These are phyloP conservation scores for Starmerella floris DNA, from an alignment of 805 yeast genomes.

Conservation along the genomic window DNA sequence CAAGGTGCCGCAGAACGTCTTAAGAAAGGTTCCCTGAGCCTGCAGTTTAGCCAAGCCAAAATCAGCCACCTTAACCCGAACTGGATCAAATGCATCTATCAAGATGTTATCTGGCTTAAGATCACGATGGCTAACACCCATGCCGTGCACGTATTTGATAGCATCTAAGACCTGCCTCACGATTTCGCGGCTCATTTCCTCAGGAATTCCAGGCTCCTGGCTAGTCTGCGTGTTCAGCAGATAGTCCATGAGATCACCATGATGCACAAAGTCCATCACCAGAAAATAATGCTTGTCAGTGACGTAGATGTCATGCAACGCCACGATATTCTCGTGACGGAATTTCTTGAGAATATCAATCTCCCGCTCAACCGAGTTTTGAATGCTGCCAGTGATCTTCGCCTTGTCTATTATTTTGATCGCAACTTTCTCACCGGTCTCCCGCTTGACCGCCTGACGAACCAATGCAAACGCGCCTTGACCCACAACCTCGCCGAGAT, in stretches of 20 bases:
- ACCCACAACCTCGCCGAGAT: slow-evolving; percentile 78
- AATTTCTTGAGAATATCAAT: slow-evolving; percentile 63
- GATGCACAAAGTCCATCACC: slow-evolving; percentile 91
- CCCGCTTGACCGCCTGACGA: slow-evolving; percentile 73
- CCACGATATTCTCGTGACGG: slow-evolving; percentile 75
- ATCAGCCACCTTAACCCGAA: slow-evolving; percentile 82
- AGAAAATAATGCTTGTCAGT: slow-evolving; percentile 69
- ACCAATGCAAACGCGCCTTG: slow-evolving; percentile 98
- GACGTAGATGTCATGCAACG: slow-evolving; percentile 71
- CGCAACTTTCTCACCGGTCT: slow-evolving; percentile 76
- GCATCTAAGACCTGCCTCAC: slow-evolving; percentile 75
- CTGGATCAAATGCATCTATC: slow-evolving; percentile 83
- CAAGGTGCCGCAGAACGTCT: slow-evolving; percentile 93
- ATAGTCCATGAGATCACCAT: slow-evolving; percentile 90
- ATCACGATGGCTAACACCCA: slow-evolving; percentile 93
- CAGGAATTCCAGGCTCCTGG: slow-evolving; percentile 43
- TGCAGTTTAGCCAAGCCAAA: slow-evolving; percentile 91
- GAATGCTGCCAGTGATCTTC: slow-evolving; percentile 61
- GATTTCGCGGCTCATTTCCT: slow-evolving; percentile 77
- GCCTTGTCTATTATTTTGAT: slow-evolving; percentile 79
- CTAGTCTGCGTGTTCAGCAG: slow-evolving; percentile 11
- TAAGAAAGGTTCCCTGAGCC: slow-evolving; percentile 72
- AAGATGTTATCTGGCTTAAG: slow-evolving; percentile 91
- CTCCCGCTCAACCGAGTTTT: slow-evolving; percentile 61
- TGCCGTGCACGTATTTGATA: slow-evolving; percentile 69